Percentiles rank a stretch among this genome's conserved stretches.
These are phyloP conservation scores for Aurinia saxatilis DNA, from an alignment of 345 rosid species.

Conservation along the genomic window DNA sequence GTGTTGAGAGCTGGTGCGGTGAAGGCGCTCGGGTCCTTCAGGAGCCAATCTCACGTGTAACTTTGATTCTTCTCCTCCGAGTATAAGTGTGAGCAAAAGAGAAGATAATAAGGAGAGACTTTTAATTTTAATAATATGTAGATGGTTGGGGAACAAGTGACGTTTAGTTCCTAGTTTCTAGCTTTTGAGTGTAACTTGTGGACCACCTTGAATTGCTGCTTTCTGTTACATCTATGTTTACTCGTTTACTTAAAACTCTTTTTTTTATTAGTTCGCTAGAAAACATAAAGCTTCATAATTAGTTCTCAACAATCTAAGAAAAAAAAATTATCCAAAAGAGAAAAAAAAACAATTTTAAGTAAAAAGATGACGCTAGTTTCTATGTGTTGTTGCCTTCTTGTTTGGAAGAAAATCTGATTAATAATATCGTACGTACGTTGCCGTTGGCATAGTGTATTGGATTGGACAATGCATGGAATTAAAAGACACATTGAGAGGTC, in stretches of 20 bases:
- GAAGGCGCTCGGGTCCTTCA: constrained; percentile 55
- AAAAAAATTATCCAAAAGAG: too few species aligned
- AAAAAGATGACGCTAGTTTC: background rate
- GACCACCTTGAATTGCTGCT: constrained; percentile 13
- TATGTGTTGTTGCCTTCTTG: background rate
- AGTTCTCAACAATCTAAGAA: too few species aligned
- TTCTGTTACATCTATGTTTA: background rate
- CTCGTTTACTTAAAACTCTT: background rate
- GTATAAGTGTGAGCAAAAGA: constrained; percentile 4
- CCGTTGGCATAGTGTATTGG: constrained; percentile 2
- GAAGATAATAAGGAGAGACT: constrained; percentile 3
- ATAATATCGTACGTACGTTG: too few species aligned
- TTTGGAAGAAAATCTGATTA: background rate
- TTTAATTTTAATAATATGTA: background rate
- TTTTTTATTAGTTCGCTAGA: background rate
- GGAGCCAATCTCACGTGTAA: constrained; percentile 38
- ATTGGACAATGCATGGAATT: constrained; percentile 12
- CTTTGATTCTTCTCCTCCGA: background rate
- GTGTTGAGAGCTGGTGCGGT: constrained; percentile 48
- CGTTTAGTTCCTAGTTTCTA: constrained; percentile 15
- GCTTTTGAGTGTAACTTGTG: constrained; percentile 17
- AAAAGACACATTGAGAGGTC: constrained; percentile 9
- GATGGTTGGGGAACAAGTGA: constrained; percentile 20
- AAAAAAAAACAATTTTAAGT: too few species aligned
- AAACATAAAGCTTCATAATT: too few species aligned